Base-by-base conservation (phyloP, 2,329 filamentous ascomycete species). In the Cladosporium sp. region DNA sequence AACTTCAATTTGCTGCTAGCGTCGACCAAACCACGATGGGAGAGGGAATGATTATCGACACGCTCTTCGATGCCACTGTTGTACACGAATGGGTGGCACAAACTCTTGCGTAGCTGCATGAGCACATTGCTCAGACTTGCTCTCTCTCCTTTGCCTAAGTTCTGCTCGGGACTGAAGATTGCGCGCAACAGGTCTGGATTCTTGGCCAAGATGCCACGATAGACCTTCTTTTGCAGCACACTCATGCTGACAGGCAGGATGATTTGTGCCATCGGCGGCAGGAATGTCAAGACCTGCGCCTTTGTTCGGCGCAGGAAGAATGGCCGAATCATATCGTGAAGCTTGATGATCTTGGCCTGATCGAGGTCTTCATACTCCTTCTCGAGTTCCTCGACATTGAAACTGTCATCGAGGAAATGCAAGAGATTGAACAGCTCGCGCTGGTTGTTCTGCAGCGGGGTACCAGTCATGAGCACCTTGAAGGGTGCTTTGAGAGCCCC, bases 231-330 rank as follows among this genome's bases (percentile, higher is more conserved):
- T 76, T 99, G 96, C 14, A 99, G 82, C 16, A 92, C 84, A 1
- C 91, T 93, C 93, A 98, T 97, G 2, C 91, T 93, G n/a, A 99
- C 89, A 0, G 95, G 95, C 5, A 99, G 81, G 68, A 99, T 98
- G 71, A 99, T 93, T 73, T 98, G 94, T 1, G 91, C 90, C 87
- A 99, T 93, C 0, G 94, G 89, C 0, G 95, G 95, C 11, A 99
- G 82, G 77, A 97, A 97, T 46, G 91, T 94, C 62, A 99, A 82
- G 0, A 97, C 94, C 67, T 94, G 89, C 14, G 89, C 89, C 76
- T 99, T 99, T 2, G 95, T 98, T 53, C 95, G 89, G 56, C 89
- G 85, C 33, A 90, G 78, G 71, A 90, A 89, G 75, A 83, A 89
- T 1, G 87, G 87, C 2, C 92, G 87, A 67, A 98, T 96, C 74